Evolutionary conservation across 2,329 filamentous ascomycete genomes (phyloP).

Genomic region (Cryoendolithus antarcticus): DNA sequence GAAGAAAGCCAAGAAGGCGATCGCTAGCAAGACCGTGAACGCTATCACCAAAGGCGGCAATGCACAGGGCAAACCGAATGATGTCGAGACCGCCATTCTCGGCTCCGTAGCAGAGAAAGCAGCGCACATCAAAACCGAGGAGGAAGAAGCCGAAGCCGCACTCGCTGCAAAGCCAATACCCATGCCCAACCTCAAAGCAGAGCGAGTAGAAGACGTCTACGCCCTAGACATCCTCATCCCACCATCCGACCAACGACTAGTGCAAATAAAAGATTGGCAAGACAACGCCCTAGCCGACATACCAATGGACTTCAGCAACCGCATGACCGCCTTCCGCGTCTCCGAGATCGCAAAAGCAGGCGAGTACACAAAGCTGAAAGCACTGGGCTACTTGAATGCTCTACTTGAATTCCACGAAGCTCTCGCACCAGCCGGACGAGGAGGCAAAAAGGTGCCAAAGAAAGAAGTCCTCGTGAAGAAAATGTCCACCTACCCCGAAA

Average conservation of each 20-base stretch:
- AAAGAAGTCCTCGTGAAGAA: slow-evolving; percentile 49
- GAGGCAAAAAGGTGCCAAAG: slow-evolving; percentile 41
- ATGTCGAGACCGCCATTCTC: slow-evolving; percentile 48
- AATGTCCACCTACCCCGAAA: slow-evolving; percentile 44
- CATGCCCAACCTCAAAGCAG: slow-evolving; percentile 53
- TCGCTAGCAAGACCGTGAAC: slow-evolving; percentile 57
- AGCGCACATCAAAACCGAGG: slow-evolving; percentile 52
- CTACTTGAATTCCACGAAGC: slow-evolving; percentile 37
- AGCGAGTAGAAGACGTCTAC: slow-evolving; percentile 61
- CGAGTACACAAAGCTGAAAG: slow-evolving; percentile 35
- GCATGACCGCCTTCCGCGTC: slow-evolving; percentile 55
- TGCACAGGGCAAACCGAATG: slow-evolving; percentile 35
- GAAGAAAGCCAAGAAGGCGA: slow-evolving; percentile 71
- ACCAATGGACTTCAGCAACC: slow-evolving; percentile 44
- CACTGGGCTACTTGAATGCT: slow-evolving; percentile 35
- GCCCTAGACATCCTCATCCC: slow-evolving; percentile 55
- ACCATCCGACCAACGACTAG: slow-evolving; percentile 50
- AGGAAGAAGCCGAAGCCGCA: slow-evolving; percentile 51
- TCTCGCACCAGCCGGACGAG: slow-evolving; percentile 20
- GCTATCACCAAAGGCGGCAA: slow-evolving; percentile 42
- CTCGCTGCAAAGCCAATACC: slow-evolving; percentile 63
- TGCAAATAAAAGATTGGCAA: slow-evolving; percentile 65
- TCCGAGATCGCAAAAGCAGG: slow-evolving; percentile 43
- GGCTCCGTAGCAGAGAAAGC: slow-evolving; percentile 50
- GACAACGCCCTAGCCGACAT: slow-evolving; percentile 49